phyloP scores from a whole-genome alignment of 2,329 filamentous ascomycete genomes.

The Venturia pyrina region DNA sequence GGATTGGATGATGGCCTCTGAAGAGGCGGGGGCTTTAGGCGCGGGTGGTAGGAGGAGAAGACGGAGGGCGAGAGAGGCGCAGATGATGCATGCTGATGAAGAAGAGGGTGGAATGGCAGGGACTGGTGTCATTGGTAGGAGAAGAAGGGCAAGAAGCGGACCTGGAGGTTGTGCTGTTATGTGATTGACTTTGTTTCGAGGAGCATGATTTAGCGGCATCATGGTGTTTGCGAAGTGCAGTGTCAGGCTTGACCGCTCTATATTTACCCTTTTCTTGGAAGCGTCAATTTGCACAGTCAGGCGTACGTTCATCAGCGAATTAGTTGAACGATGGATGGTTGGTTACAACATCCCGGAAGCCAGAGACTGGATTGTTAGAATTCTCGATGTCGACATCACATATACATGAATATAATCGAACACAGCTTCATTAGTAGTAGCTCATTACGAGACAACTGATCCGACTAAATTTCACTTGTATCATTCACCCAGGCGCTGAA shows the following conservation, averaged over 20 bases:
- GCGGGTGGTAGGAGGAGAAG: conserved; percentile 59
- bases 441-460: too few relatives aligned
- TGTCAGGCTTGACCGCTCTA: neutral
- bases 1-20: conserved; percentile 84
- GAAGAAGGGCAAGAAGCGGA: conserved; percentile 37
- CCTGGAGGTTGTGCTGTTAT: conserved; percentile 21
- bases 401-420: too few relatives aligned
- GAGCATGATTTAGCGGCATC: neutral
- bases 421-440: too few relatives aligned
- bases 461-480: too few relatives aligned
- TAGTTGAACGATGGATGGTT: too few relatives aligned
- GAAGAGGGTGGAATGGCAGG: conserved; percentile 50
- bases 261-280: neutral
- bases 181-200: neutral
- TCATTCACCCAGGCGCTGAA: too few relatives aligned
- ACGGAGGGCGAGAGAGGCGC: conserved; percentile 70
- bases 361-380: too few relatives aligned
- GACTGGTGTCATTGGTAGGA: conserved; percentile 29
- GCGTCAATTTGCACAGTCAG: too few relatives aligned
- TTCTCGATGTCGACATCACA: too few relatives aligned
- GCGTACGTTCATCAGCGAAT: too few relatives aligned
- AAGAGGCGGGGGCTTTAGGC: conserved; percentile 66
- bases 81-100: conserved; percentile 69
- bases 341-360: too few relatives aligned
- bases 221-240: neutral